These are phyloP conservation scores for Fusarium heterosporum DNA, from an alignment of 2,329 filamentous ascomycete species.

Conservation along the genomic window DNA sequence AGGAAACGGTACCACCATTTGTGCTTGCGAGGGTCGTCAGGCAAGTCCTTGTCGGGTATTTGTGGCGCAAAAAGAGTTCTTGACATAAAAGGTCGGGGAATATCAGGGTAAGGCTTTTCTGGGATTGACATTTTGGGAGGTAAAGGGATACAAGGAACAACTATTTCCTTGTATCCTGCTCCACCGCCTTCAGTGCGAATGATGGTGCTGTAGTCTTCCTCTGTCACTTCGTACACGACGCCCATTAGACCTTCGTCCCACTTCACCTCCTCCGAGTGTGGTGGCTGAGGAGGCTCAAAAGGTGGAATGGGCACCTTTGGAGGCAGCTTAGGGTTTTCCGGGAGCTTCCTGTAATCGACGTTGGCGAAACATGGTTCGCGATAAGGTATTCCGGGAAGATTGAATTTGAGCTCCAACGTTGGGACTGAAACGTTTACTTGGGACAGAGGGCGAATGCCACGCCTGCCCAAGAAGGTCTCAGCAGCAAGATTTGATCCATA, in stretches of 20 bases:
- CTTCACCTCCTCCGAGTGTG: constrained; percentile 34
- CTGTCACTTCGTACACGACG: constrained; percentile 94
- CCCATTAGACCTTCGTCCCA: constrained; percentile 90
- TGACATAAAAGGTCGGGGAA: constrained; percentile 77
- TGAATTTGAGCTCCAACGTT: constrained; percentile 81
- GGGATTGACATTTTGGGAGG: constrained; percentile 70
- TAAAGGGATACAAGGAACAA: constrained; percentile 81
- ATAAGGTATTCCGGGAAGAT: constrained; percentile 88
- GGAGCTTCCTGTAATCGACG: constrained; percentile 70
- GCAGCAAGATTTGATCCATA: constrained; percentile 92
- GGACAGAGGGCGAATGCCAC: constrained; percentile 84
- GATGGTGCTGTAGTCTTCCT: constrained; percentile 83
- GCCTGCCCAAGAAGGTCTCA: constrained; percentile 80
- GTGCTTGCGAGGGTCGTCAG: constrained; percentile 50
- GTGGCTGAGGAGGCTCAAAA: constrained; percentile 43
- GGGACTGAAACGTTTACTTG: constrained; percentile 86
- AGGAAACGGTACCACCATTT: constrained; percentile 62
- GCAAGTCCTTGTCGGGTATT: constrained; percentile 53
- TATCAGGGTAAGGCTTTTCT: constrained; percentile 64
- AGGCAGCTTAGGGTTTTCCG: constrained; percentile 53
- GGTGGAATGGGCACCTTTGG: constrained; percentile 47
- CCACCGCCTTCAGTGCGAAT: constrained; percentile 93
- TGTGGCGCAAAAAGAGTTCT: constrained; percentile 84
- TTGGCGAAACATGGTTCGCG: constrained; percentile 93
- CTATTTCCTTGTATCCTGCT: constrained; percentile 82